phyloP scores from a whole-genome alignment of 2,329 filamentous ascomycete species.

The Gliomastix tumulicola region DNA sequence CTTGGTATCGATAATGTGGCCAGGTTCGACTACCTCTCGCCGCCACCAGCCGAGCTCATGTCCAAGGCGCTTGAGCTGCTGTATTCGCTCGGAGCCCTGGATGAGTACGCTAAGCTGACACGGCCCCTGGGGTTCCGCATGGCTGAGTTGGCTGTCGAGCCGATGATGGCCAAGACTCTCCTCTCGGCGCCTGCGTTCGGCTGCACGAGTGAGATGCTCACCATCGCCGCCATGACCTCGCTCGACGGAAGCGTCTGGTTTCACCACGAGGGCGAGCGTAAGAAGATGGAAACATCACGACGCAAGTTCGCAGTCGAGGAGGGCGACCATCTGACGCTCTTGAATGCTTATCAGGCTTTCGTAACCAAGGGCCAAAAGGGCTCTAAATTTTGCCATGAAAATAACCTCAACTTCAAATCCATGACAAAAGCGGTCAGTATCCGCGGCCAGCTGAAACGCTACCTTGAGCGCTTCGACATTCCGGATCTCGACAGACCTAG shows the following conservation, averaged over 20 bases:
- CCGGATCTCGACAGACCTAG: too few species aligned
- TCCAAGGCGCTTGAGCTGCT: constrained; percentile 82
- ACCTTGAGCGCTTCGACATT: constrained; percentile 79
- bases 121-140: constrained; percentile 81
- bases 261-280: constrained; percentile 69
- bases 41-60: constrained; percentile 79
- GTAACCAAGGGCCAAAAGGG: constrained; percentile 77
- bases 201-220: constrained; percentile 80
- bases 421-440: constrained; percentile 80
- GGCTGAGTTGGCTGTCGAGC: constrained; percentile 88
- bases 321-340: constrained; percentile 85
- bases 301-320: constrained; percentile 86
- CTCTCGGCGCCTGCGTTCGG: constrained; percentile 68
- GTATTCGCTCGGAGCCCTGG: constrained; percentile 78
- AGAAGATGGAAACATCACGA: constrained; percentile 64
- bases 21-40: constrained; percentile 81
- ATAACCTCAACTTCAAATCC: constrained; percentile 80
- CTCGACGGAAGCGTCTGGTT: constrained; percentile 80
- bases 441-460: constrained; percentile 76
- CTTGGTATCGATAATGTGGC: constrained; percentile 92
- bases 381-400: constrained; percentile 77
- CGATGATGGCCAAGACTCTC: constrained; percentile 90
- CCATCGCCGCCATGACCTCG: constrained; percentile 90
- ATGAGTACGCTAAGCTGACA: constrained; percentile 85
- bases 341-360: constrained; percentile 92